Evolutionary conservation across 768 basidiomycete species (phyloP).

Genomic region (Dacryopinax spathularia): DNA sequence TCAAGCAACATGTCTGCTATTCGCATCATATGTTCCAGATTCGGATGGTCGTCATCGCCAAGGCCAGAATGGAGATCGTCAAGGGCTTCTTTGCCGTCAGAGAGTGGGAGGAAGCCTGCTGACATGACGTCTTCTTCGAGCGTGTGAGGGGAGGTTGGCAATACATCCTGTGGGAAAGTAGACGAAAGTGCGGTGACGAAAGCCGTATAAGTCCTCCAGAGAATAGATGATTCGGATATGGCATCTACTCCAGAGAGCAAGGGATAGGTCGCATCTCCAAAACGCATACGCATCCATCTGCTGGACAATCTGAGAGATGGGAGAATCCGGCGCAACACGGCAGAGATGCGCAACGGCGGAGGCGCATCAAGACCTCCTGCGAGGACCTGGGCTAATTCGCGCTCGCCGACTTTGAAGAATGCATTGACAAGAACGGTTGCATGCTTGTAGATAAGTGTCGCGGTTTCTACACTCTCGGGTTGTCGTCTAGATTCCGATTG

Average conservation of each 20-base stretch:
- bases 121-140: too few relatives aligned
- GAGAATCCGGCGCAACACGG: constrained; percentile 68
- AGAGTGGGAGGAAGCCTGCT: constrained; percentile 71
- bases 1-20: constrained; percentile 73
- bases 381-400: constrained; percentile 46
- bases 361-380: constrained; percentile 33
- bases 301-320: constrained; percentile 76
- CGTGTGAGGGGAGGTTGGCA: too few relatives aligned
- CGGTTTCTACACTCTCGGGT: constrained; percentile 28
- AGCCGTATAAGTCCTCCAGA: constrained; percentile 59
- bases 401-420: constrained; percentile 50
- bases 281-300: constrained; percentile 76
- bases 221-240: constrained; percentile 31
- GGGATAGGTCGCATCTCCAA: constrained; percentile 46
- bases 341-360: constrained; percentile 71
- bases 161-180: constrained; percentile 37
- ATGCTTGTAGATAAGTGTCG: constrained; percentile 54
- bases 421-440: constrained; percentile 48
- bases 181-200: constrained; percentile 76
- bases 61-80: constrained; percentile 14
- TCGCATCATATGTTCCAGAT: constrained; percentile 90
- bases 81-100: constrained; percentile 16
- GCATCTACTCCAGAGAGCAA: constrained; percentile 27
- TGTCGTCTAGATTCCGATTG: constrained; percentile 5
- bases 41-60: constrained; percentile 51